Base-by-base conservation (phyloP, 805 yeast genomes). In the Monosporozyma aquatica region DNA sequence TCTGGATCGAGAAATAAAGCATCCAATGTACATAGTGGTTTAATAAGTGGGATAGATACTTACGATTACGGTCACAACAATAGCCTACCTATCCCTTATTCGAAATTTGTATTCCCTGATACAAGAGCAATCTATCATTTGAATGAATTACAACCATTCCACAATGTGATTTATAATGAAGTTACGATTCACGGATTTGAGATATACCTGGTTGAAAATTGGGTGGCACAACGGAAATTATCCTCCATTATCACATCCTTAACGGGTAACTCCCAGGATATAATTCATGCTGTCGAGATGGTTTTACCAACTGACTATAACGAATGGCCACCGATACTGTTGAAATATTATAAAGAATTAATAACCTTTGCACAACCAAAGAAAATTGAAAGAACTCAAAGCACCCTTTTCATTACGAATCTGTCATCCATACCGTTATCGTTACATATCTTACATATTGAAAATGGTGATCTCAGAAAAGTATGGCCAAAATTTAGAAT, bases 171-270 rank as follows among this genome's bases (percentile, higher is more conserved):
- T 8, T 75, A 71, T 25, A 74, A 72, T 35, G 71, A 69, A 41
- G 61, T 78, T 5, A 64, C 62, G 7, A 68, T 82, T 17, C 52
- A 68, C 1, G 97, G 98, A 2, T 87, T 82, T 56, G 97, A 92
- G 61, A 74, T 84, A 11, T 92, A 92, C 58, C 68, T 92, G 27
- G 95, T 90, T 10, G 97, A 92, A 59, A 97, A 90, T 59, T 92
- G 98, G 98, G 80, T 84, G 2, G 70, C 82, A 23, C 80, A 79
- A 46, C 69, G 98, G 33, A 69, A 74, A 37, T 65, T 77, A n/a
- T 79, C 85, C 23, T 71, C 82, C 1, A 70, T 83, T 4, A 80
- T 90, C n/a, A 77, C 92, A 1, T 77, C 90, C 0, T 92, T 74
- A 58, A 92, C 98, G 0, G 98, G 98, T 3, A 84, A 87, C 55